These are phyloP conservation scores for Suhomyces prunicola DNA, from an alignment of 805 yeast species.

Conservation along the genomic window DNA sequence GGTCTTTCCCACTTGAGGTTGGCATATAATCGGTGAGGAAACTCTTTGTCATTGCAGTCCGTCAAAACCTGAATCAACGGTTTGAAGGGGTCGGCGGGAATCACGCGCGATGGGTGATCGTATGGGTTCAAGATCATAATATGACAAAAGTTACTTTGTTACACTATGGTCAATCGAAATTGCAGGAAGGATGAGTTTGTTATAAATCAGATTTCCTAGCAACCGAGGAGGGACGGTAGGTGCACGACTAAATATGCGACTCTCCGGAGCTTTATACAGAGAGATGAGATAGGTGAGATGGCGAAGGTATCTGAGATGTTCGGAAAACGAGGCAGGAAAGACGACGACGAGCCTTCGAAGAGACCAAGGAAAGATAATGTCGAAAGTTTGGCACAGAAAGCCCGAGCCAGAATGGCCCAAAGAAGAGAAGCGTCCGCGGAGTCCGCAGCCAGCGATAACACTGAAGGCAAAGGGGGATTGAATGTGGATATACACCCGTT, in stretches of 20 bases:
- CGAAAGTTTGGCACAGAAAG: background rate
- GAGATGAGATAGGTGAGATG: background rate
- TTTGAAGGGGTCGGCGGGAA: slow-evolving; percentile 23
- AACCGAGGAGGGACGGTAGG: background rate
- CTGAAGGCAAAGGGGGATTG: slow-evolving; percentile 22
- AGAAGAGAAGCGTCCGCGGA: background rate
- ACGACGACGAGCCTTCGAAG: background rate
- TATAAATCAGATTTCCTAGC: background rate
- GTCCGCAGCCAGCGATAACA: background rate
- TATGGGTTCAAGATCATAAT: slow-evolving; percentile 32
- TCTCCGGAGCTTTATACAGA: background rate
- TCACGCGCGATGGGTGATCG: slow-evolving; percentile 26
- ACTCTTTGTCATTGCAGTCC: slow-evolving; percentile 33
- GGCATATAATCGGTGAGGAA: slow-evolving; percentile 36
- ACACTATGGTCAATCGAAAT: background rate
- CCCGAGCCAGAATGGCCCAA: background rate
- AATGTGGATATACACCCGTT: slow-evolving; percentile 38
- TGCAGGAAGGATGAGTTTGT: background rate
- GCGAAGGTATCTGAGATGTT: background rate
- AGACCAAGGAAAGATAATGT: background rate
- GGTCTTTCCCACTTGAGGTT: slow-evolving; percentile 58
- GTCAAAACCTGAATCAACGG: slow-evolving; percentile 36
- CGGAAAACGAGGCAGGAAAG: background rate
- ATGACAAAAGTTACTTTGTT: background rate
- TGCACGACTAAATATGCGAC: background rate